Evolutionary conservation across 148 eudicot genomes (phyloP).

Genomic region (Camellia sinensis): DNA sequence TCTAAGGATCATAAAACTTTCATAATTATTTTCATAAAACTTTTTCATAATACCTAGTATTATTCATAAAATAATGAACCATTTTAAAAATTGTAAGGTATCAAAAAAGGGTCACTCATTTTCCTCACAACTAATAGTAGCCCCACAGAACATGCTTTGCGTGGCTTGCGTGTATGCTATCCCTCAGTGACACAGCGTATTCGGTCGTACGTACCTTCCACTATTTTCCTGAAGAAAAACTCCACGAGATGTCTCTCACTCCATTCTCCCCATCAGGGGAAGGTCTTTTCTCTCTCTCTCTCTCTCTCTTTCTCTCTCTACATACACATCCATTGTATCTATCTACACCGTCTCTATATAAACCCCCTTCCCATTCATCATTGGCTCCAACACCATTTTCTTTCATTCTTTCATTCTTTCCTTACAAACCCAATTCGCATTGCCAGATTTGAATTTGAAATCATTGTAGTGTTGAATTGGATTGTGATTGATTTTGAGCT

Average conservation of each 20-base stretch:
- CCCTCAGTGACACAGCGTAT: neutral
- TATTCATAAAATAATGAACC: too few species aligned
- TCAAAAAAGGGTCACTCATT: too few species aligned
- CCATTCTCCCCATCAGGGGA: slow-evolving; percentile 16
- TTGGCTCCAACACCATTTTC: too few species aligned
- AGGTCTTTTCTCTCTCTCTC: slow-evolving; percentile 20
- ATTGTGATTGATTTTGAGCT: neutral
- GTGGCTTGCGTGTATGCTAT: too few species aligned
- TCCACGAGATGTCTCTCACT: slow-evolving; percentile 7
- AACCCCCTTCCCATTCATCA: neutral
- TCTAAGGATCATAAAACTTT: too few species aligned
- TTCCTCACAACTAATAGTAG: too few species aligned
- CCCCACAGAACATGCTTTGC: too few species aligned
- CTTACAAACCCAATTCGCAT: too few species aligned
- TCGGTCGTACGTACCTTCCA: neutral
- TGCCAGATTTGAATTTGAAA: neutral
- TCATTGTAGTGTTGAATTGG: neutral
- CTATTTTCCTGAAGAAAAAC: neutral
- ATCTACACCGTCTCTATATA: neutral
- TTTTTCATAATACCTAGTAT: too few species aligned
- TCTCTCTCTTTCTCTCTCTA: neutral
- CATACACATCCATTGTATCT: slow-evolving; percentile 18
- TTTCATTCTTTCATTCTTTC: too few species aligned
- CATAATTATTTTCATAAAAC: too few species aligned
- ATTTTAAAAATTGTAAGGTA: too few species aligned